Evolutionary conservation across 2,329 filamentous ascomycete genomes (phyloP).

Genomic region (Periglandula ipomoeae): DNA sequence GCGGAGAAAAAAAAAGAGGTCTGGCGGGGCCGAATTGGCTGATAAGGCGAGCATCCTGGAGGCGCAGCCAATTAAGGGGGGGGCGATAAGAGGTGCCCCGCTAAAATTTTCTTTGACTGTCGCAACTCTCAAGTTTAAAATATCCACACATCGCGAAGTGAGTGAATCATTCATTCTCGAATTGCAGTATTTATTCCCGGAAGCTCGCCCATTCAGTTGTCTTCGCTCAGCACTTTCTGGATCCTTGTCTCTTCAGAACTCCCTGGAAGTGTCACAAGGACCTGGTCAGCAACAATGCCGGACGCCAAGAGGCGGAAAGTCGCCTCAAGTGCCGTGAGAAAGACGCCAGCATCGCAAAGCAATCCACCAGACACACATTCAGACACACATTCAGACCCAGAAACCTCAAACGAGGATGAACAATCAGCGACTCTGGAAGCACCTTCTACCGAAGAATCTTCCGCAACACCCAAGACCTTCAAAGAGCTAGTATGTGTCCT

Average conservation of each 20-base stretch:
- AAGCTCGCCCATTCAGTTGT: no score
- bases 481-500: conserved; percentile 45
- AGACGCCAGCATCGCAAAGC: conserved; percentile 8
- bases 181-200: no score
- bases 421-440: conserved; percentile 26
- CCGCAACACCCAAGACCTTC: conserved; percentile 48
- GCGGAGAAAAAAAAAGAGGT: conserved; percentile 25
- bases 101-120: conserved; percentile 14
- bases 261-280: no score
- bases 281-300: conserved; percentile 19
- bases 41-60: conserved; percentile 19
- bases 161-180: no score
- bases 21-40: conserved; percentile 15
- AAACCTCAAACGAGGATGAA: conserved; percentile 12
- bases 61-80: neutral
- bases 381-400: conserved; percentile 5
- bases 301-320: conserved; percentile 33
- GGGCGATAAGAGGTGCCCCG: conserved; percentile 19
- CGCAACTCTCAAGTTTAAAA: neutral
- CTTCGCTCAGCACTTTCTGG: no score
- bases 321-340: conserved; percentile 19
- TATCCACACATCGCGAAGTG: no score
- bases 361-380: neutral
- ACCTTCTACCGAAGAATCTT: conserved; percentile 21
- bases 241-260: neutral